phyloP scores from a whole-genome alignment of 768 basidiomycete species.

The Filobasidium wieringae region DNA sequence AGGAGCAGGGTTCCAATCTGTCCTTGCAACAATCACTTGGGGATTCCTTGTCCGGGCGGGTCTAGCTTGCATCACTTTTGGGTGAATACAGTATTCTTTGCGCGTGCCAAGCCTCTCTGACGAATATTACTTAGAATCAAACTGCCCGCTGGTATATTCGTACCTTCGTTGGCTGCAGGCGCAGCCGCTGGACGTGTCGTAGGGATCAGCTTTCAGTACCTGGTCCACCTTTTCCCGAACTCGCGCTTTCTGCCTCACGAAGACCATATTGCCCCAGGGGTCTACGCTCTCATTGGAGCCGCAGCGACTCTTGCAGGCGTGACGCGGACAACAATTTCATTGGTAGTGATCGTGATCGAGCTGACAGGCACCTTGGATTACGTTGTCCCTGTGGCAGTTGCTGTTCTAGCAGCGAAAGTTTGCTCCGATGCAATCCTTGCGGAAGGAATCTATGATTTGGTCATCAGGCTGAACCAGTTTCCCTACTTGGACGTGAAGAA shows the following conservation, averaged over 20 bases:
- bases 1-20: background rate
- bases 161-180: constrained; percentile 84
- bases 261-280: constrained; percentile 9
- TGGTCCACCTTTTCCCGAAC: background rate
- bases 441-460: constrained; percentile 92
- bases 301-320: constrained; percentile 92
- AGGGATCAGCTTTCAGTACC: constrained; percentile 65
- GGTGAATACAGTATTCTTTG: constrained; percentile 42
- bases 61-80: constrained; percentile 10
- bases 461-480: constrained; percentile 73
- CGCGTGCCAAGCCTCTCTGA: constrained; percentile 87
- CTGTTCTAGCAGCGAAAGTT: constrained; percentile 75
- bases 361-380: constrained; percentile 87
- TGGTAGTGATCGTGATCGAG: constrained; percentile 94
- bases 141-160: constrained; percentile 74
- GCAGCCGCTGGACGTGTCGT: constrained; percentile 82
- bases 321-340: constrained; percentile 67
- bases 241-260: constrained; percentile 5
- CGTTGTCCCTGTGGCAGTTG: constrained; percentile 43
- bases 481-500: constrained; percentile 87
- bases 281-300: constrained; percentile 52
- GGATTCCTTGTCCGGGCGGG: constrained; percentile 3
- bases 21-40: background rate
- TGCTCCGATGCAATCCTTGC: constrained; percentile 78
- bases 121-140: too few relatives aligned